A percentile compares a stretch with the other conserved stretches of the same genome.
Evolutionary conservation across 495 filamentous ascomycete species (phyloP).

Genomic region (Hamigera avellanea): DNA sequence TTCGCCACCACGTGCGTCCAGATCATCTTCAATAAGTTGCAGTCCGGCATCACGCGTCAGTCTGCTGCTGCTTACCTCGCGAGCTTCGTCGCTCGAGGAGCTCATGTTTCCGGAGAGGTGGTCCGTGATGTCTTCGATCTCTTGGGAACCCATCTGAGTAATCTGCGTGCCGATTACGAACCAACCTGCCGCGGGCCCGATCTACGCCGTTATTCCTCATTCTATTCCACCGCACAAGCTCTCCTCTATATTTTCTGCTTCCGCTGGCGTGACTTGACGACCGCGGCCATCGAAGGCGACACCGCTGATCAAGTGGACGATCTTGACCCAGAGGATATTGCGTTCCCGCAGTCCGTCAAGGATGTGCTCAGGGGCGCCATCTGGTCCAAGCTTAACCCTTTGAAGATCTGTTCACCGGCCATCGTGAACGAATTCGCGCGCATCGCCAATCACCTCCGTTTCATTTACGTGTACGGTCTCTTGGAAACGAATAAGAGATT

Average conservation of each 20-base stretch:
- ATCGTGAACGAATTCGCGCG: conserved; percentile 89
- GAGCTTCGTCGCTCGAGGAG: conserved; percentile 82
- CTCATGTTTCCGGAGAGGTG: conserved; percentile 59
- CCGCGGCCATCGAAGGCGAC: conserved; percentile 37
- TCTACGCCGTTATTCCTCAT: conserved; percentile 66
- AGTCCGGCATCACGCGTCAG: conserved; percentile 60
- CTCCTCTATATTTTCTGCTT: conserved; percentile 96
- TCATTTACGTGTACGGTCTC: conserved; percentile 78
- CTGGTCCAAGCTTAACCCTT: conserved; percentile 79
- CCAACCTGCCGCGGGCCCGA: conserved; percentile 67
- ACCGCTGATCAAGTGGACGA: conserved; percentile 39
- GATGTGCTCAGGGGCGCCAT: conserved; percentile 62
- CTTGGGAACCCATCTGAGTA: conserved; percentile 60
- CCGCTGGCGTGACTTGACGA: conserved; percentile 82
- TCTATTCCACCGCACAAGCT: conserved; percentile 84
- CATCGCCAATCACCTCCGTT: conserved; percentile 67
- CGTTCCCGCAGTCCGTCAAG: conserved; percentile 63
- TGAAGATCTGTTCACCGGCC: conserved; percentile 87
- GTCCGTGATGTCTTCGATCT: conserved; percentile 69
- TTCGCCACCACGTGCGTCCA: conserved; percentile 72
- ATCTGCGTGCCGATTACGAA: conserved; percentile 52
- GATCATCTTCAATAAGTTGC: conserved; percentile 49
- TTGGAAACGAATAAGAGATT: conserved; percentile 86
- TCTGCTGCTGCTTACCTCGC: conserved; percentile 86
- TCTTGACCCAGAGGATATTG: conserved; percentile 49